phyloP scores from a whole-genome alignment of 306 rosid species.

The Vigna reflexopilosa region DNA sequence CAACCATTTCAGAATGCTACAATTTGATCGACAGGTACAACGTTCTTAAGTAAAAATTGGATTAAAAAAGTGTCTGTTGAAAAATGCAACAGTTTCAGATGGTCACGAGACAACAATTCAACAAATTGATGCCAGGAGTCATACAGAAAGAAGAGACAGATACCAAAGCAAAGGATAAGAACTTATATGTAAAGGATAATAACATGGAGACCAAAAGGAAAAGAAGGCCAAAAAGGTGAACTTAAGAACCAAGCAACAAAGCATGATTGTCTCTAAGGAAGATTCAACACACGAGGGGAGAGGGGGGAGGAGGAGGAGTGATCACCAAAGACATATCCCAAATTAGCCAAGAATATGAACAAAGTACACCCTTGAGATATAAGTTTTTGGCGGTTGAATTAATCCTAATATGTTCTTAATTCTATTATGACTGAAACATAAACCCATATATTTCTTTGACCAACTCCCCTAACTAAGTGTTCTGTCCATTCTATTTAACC shows the following conservation, averaged over 20 bases:
- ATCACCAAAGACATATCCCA: neutral
- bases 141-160: constrained; percentile 11
- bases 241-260: neutral
- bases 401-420: too few species aligned
- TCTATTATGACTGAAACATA: too few species aligned
- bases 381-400: too few species aligned
- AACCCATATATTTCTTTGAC: too few species aligned
- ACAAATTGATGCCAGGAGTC: neutral
- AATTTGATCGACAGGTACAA: neutral
- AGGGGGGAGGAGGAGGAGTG: neutral
- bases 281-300: neutral
- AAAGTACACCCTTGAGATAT: neutral
- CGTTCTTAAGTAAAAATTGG: neutral
- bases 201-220: neutral
- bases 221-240: neutral
- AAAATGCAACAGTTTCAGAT: neutral
- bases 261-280: neutral
- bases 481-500: too few species aligned
- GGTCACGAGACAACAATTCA: neutral
- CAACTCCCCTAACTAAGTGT: too few species aligned
- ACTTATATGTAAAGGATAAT: neutral
- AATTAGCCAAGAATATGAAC: neutral
- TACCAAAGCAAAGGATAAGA: neutral
- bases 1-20: neutral
- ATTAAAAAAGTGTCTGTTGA: neutral